Evolutionary conservation across 2,329 filamentous ascomycete species (phyloP).

Genomic region (Aspergillus arachidicola): DNA sequence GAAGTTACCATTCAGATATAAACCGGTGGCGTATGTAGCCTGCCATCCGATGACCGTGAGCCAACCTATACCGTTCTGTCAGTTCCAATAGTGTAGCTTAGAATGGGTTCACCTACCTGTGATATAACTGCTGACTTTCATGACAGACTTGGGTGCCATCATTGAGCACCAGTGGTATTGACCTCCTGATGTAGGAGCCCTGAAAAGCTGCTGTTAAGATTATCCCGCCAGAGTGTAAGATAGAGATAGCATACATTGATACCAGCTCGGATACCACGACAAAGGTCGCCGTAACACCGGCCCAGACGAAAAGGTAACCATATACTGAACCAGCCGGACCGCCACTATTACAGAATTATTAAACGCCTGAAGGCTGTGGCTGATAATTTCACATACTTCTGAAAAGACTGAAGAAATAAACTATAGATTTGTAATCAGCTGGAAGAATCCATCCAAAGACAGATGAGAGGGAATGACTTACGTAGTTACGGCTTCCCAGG

Average conservation of each 20-base stretch:
- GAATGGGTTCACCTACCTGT: conserved; percentile 24
- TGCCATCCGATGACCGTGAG: conserved; percentile 48
- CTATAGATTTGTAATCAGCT: not conserved
- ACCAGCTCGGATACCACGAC: conserved; percentile 35
- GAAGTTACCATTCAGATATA: conserved; percentile 34
- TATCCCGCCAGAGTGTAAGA: accelerated
- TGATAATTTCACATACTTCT: conserved; percentile 19
- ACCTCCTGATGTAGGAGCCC: conserved; percentile 38
- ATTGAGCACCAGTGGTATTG: conserved; percentile 47
- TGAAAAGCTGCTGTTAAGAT: conserved; percentile 9
- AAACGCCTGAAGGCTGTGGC: not conserved
- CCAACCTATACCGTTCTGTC: conserved; percentile 33
- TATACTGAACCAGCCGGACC: conserved; percentile 37
- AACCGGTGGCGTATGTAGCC: conserved; percentile 40
- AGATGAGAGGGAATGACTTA: not conserved
- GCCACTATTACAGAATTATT: conserved; percentile 23
- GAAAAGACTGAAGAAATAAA: conserved; percentile 21
- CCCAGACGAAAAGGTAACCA: conserved; percentile 38
- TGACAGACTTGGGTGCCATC: conserved; percentile 38
- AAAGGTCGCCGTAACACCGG: conserved; percentile 29
- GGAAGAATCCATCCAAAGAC: not conserved
- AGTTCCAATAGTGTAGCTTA: not conserved
- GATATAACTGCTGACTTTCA: conserved; percentile 43
- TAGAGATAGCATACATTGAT: conserved; percentile 30
- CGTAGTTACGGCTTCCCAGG: conserved; percentile 35